Conservation (phyloP, 306 rosid species). For the Pachyrhizus erosus region DNA sequence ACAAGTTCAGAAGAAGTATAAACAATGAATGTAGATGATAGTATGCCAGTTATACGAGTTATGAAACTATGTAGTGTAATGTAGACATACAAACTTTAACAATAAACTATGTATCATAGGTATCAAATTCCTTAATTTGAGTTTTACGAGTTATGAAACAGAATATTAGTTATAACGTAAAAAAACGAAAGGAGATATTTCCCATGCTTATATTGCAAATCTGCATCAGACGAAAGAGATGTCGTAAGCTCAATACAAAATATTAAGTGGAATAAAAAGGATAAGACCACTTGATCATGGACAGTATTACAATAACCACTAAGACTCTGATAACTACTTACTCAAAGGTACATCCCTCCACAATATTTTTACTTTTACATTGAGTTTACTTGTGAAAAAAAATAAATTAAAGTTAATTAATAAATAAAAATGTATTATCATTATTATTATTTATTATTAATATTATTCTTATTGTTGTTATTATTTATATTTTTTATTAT, state of each 20-base stretch:
- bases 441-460: too few relatives aligned
- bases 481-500: too few relatives aligned
- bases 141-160: not conserved
- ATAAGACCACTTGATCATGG: not conserved
- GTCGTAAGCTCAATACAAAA: constrained; percentile 71
- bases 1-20: too few relatives aligned
- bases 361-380: too few relatives aligned
- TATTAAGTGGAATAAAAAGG: constrained; percentile 10
- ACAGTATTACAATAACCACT: not conserved
- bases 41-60: too few relatives aligned
- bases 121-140: not conserved
- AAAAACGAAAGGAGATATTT: not conserved
- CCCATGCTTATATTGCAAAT: constrained; percentile 1
- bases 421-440: too few relatives aligned
- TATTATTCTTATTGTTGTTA: too few relatives aligned
- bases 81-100: not conserved
- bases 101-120: not conserved
- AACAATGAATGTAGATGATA: too few relatives aligned
- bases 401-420: too few relatives aligned
- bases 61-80: too few relatives aligned
- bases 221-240: constrained; percentile 26
- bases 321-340: not conserved
- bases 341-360: not conserved
- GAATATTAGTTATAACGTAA: not conserved
- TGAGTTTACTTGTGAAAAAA: too few relatives aligned